Conservation (phyloP, 768 basidiomycete species). For the Boletus speciosus region DNA sequence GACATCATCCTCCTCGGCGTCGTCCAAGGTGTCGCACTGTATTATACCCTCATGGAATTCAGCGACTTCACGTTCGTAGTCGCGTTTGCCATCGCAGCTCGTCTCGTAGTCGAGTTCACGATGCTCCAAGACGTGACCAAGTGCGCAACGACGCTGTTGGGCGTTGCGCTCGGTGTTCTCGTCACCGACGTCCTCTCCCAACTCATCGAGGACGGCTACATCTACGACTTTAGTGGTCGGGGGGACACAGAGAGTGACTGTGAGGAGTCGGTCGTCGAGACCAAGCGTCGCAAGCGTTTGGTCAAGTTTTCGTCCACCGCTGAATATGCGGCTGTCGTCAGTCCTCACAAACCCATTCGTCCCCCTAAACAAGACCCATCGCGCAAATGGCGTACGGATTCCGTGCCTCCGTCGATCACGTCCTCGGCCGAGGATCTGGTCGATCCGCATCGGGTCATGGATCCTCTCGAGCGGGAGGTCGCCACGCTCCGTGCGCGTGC, state of each 20-base stretch:
- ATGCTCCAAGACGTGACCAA: constrained; percentile 50
- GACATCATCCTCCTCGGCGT: constrained; percentile 66
- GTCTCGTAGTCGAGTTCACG: constrained; percentile 63
- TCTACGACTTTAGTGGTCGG: constrained; percentile 25
- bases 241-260: constrained; percentile 23
- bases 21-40: constrained; percentile 73
- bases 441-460: constrained; percentile 54
- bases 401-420: constrained; percentile 51
- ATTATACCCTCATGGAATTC: constrained; percentile 57
- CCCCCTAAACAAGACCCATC: constrained; percentile 28
- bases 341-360: constrained; percentile 21
- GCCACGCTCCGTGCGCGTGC: constrained; percentile 72
- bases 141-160: constrained; percentile 58
- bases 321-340: constrained; percentile 26
- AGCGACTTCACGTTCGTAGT: constrained; percentile 53
- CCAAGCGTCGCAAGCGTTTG: constrained; percentile 37
- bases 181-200: constrained; percentile 70
- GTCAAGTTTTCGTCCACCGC: constrained; percentile 46
- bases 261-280: constrained; percentile 10
- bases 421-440: constrained; percentile 67
- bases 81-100: constrained; percentile 53
- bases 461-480: constrained; percentile 71
- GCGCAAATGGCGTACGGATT: constrained; percentile 33
- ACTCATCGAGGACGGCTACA: constrained; percentile 50
- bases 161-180: constrained; percentile 65